Conservation (phyloP, 2,329 filamentous ascomycete genomes). For the Clathrospora elynae region DNA sequence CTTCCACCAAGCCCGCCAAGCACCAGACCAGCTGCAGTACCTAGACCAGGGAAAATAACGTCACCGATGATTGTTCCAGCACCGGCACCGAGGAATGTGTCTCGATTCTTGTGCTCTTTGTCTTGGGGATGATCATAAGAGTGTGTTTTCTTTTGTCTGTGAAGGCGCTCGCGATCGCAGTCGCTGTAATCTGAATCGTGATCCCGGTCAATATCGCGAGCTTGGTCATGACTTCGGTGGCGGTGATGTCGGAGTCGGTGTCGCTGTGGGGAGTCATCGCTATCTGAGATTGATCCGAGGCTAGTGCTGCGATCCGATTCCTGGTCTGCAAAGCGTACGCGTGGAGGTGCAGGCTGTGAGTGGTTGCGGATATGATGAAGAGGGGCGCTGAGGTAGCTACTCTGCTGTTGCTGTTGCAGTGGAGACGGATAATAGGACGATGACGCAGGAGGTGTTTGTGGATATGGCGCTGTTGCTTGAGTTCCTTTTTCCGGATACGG, state of each 20-base stretch:
- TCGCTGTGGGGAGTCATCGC: slow-evolving; percentile 21
- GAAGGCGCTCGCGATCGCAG: slow-evolving; percentile 6
- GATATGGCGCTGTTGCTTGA: slow-evolving; percentile 18
- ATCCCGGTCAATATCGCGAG: slow-evolving; percentile 14
- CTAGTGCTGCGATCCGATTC: slow-evolving; percentile 28
- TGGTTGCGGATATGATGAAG: slow-evolving; percentile 35
- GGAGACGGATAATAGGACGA: slow-evolving; percentile 10
- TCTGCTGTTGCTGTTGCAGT: slow-evolving; percentile 17
- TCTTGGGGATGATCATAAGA: slow-evolving; percentile 14
- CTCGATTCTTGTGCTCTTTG: slow-evolving; percentile 34
- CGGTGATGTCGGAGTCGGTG: slow-evolving; percentile 17
- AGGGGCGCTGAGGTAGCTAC: slow-evolving; percentile 33
- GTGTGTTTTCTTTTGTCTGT: slow-evolving; percentile 7
- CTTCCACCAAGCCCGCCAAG: slow-evolving; percentile 52
- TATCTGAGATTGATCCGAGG: slow-evolving; percentile 25
- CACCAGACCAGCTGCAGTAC: slow-evolving; percentile 47
- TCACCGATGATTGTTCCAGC: slow-evolving; percentile 53
- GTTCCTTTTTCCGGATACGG: slow-evolving; percentile 11
- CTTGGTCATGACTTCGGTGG: slow-evolving; percentile 12
- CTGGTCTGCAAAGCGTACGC: slow-evolving; percentile 39
- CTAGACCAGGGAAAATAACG: slow-evolving; percentile 52
- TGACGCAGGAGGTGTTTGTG: slow-evolving; percentile 28
- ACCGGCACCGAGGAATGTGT: slow-evolving; percentile 53
- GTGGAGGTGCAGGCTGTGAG: slow-evolving; percentile 41
- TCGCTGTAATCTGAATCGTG: slow-evolving; percentile 11